Conservation (phyloP, 805 yeast species). For the Kodamaea jinghongensis region DNA sequence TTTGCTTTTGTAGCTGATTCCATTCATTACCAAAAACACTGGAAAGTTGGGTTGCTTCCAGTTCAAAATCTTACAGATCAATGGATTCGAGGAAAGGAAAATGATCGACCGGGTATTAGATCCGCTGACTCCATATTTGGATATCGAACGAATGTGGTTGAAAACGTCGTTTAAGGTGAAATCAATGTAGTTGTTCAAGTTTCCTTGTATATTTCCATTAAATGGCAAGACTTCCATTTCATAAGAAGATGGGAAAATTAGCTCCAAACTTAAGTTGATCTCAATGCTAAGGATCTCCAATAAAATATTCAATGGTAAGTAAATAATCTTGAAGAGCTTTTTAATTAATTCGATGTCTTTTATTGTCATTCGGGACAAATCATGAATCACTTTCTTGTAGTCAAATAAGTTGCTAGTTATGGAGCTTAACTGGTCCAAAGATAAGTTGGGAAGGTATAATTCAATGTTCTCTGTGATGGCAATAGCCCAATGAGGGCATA, state of each 20-base stretch:
- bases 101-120: slow-evolving; percentile 59
- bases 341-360: slow-evolving; percentile 41
- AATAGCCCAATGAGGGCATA: slow-evolving; percentile 66
- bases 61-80: slow-evolving; percentile 88
- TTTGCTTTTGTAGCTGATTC: slow-evolving; percentile 41
- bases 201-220: slow-evolving; percentile 41
- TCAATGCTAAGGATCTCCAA: slow-evolving; percentile 53
- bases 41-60: slow-evolving; percentile 99
- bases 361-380: slow-evolving; percentile 35
- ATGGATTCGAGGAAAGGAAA: slow-evolving; percentile 82
- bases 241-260: slow-evolving; percentile 66
- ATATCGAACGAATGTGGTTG: slow-evolving; percentile 61
- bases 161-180: slow-evolving; percentile 67
- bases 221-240: slow-evolving; percentile 41
- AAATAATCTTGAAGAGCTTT: slow-evolving; percentile 44
- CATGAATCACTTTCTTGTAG: slow-evolving; percentile 37
- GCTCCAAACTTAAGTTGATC: slow-evolving; percentile 70
- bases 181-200: slow-evolving; percentile 76
- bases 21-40: slow-evolving; percentile 79
- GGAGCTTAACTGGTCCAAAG: slow-evolving; percentile 42
- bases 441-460: slow-evolving; percentile 60
- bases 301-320: slow-evolving; percentile 59
- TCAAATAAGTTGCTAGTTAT: slow-evolving; percentile 40
- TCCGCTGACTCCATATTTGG: slow-evolving; percentile 17
- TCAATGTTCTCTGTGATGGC: slow-evolving; percentile 49